Conservation (phyloP, 495 filamentous ascomycete genomes). For the Talaromyces stipitatus region DNA sequence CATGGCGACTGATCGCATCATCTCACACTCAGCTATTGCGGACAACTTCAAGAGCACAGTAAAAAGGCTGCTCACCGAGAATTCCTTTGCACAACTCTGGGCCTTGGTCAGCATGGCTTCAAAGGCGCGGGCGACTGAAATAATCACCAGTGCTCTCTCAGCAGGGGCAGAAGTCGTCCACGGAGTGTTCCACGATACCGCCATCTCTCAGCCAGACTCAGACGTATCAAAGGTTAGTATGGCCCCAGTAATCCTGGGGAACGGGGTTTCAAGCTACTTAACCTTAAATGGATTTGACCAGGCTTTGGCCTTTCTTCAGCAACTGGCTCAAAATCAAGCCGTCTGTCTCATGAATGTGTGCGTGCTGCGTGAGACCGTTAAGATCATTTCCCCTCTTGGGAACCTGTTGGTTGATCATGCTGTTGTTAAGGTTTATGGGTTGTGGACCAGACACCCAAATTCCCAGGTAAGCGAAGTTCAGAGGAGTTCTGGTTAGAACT, state of each 20-base stretch:
- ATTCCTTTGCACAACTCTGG: conserved; percentile 36
- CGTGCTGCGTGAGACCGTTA: no score
- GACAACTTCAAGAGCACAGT: conserved; percentile 13
- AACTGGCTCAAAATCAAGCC: no score
- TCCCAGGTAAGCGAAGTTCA: no score
- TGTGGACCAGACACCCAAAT: no score
- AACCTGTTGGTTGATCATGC: no score
- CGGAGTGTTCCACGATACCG: background rate
- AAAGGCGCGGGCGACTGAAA: background rate
- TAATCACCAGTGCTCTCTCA: background rate
- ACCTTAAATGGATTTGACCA: no score
- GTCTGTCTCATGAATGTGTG: no score
- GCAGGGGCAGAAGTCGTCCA: conserved; percentile 6
- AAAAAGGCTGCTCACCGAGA: background rate
- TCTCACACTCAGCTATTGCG: conserved; percentile 43
- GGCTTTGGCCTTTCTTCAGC: no score
- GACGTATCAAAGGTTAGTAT: conserved; percentile 26
- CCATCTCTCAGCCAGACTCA: background rate
- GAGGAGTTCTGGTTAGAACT: no score
- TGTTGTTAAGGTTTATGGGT: no score
- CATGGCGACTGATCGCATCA: conserved; percentile 82
- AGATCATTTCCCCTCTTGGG: no score
- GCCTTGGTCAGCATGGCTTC: conserved; percentile 49
- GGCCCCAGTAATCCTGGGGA: conserved; percentile 35
- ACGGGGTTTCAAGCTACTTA: no score